phyloP scores from a whole-genome alignment of 257 asterid species.

The Salvia miltiorrhiza region DNA sequence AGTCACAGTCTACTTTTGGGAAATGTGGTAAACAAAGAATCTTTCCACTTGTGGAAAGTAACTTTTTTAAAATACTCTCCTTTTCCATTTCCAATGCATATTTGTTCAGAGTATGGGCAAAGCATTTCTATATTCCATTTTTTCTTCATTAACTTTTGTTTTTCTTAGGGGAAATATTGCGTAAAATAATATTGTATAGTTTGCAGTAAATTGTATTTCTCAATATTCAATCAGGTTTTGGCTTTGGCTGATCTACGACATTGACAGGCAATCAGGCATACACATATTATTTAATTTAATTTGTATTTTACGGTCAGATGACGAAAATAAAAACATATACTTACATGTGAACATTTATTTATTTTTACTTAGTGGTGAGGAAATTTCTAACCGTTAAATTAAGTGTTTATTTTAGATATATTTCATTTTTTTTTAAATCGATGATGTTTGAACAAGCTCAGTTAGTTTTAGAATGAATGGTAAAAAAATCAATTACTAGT shows the following conservation, averaged over 20 bases:
- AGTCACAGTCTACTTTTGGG: constrained; percentile 25
- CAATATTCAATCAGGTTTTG: neutral
- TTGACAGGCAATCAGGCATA: neutral
- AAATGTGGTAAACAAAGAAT: constrained; percentile 32
- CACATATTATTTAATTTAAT: neutral
- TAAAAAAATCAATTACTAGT: neutral
- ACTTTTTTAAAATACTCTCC: neutral
- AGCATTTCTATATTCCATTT: neutral
- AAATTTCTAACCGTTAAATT: too few species aligned
- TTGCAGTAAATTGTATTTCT: neutral
- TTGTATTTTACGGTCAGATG: neutral
- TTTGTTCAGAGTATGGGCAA: constrained; percentile 25
- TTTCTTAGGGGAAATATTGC: too few species aligned
- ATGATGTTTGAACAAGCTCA: too few species aligned
- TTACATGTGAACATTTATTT: too few species aligned
- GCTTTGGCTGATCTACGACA: neutral
- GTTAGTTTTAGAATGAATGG: too few species aligned
- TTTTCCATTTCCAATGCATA: constrained; percentile 34
- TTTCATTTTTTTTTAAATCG: neutral
- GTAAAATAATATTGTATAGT: neutral
- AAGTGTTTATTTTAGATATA: neutral
- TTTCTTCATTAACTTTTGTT: neutral
- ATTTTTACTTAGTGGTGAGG: too few species aligned
- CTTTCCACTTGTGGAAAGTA: constrained; percentile 45
- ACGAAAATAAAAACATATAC: too few species aligned